Evolutionary conservation across 2,329 filamentous ascomycete species (phyloP).

Genomic region (Magnaporthiopsis rhizophila): DNA sequence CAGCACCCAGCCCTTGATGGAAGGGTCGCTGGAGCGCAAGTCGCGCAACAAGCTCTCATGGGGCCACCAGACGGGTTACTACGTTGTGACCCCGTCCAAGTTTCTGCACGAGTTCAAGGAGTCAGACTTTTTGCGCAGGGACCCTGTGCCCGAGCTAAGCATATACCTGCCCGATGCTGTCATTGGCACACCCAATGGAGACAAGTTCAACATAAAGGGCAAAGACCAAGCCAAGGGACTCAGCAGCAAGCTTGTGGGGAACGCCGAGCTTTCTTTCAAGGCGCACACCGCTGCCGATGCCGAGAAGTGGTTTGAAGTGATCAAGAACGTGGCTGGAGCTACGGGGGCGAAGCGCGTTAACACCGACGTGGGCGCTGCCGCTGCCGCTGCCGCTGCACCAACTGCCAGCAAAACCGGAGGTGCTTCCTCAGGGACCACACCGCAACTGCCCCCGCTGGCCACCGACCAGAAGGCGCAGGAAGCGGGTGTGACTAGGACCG

Average conservation of each 20-base stretch:
- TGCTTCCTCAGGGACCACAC: slow-evolving; percentile 13
- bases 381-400: slow-evolving; percentile 17
- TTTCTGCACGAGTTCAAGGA: slow-evolving; percentile 97
- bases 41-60: slow-evolving; percentile 74
- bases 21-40: slow-evolving; percentile 85
- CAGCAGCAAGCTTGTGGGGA: slow-evolving; percentile 71
- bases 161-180: slow-evolving; percentile 88
- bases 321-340: slow-evolving; percentile 52
- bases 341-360: slow-evolving; percentile 29
- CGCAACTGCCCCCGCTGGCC: slow-evolving; percentile 12
- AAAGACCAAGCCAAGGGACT: slow-evolving; percentile 81
- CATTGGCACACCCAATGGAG: slow-evolving; percentile 61
- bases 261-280: slow-evolving; percentile 78
- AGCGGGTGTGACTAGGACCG: slow-evolving; percentile 33
- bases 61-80: slow-evolving; percentile 75
- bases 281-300: slow-evolving; percentile 75
- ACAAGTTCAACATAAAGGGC: slow-evolving; percentile 91
- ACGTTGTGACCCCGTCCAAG: slow-evolving; percentile 79
- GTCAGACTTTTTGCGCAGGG: slow-evolving; percentile 62
- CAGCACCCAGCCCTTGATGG: slow-evolving; percentile 73
- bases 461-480: slow-evolving; percentile 35
- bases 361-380: slow-evolving; percentile 12
- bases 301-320: slow-evolving; percentile 74
- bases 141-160: slow-evolving; percentile 77
- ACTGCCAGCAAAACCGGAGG: slow-evolving; percentile 7